Evolutionary conservation across 1,139 yeast genomes (phyloP), one percentile per base, ranked within the genome.

Genomic region (Tardiomyces blankii): DNA sequence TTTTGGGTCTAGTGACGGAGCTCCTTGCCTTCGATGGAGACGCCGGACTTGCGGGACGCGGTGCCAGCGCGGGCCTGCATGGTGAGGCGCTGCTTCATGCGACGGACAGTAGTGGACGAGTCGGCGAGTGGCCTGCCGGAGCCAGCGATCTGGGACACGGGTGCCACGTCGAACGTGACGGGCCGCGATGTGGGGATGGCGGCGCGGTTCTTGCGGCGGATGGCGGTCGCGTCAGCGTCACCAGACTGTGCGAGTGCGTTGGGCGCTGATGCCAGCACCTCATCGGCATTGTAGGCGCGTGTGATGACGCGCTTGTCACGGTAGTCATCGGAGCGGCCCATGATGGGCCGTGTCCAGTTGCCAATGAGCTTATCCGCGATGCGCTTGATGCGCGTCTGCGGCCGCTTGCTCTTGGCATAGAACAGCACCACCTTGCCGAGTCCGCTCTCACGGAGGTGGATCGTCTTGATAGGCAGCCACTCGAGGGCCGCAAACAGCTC

Each of bases 311-410:
- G 73, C 66, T 88, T 82, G 66, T 91, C 96, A 65, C 93, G 80
- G 69, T 89, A 91, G 55, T 91, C 87, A 65, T 91, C 97, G 2
- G 95, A 83, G 51, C 95, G 83, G 55, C 95, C 95, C 73, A 93
- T 85, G 51, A 93, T 88, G 38, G 98, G 98, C 64, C 98, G 78
- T 8, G 97, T 91, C 99, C 99, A 91, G 63, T 88, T 94, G 33
- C 96, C 95, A 56, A 93, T 83, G 49, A 93, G 71, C 60, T 81
- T 79, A 62, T 91, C 97, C 6, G 95, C 98, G 42, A 82, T 73
- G 59, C 94, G 81, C 63, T 89, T 88, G 61, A 93, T 77, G 46
- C 75, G 72, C 39, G 86, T 82, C 64, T 91, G 97, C 16, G 95
- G 95, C 58, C 94, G 78, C 62, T 83, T 84, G 40, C 93, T 81